Conservation (phyloP, 2,329 filamentous ascomycete genomes). For the Fusarium annulatum region DNA sequence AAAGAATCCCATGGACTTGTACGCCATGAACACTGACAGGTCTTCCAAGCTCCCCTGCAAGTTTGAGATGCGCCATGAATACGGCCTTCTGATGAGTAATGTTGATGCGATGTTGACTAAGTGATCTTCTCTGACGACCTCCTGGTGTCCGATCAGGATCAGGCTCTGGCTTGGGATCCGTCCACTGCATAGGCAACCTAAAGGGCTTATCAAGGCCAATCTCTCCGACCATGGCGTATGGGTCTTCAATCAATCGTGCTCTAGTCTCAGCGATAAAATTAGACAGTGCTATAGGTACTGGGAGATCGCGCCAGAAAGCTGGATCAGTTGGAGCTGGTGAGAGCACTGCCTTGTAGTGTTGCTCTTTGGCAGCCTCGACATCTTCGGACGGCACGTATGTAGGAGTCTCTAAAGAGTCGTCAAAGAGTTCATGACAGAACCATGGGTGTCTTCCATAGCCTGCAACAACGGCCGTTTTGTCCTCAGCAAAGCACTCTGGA, state of each 20-base stretch:
- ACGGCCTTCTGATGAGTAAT: constrained; percentile 73
- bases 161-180: constrained; percentile 31
- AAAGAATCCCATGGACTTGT: constrained; percentile 75
- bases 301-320: constrained; percentile 55
- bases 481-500: background rate
- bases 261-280: constrained; percentile 66
- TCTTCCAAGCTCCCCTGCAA: constrained; percentile 73
- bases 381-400: constrained; percentile 7
- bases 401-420: constrained; percentile 1
- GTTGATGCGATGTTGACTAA: constrained; percentile 73
- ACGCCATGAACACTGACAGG: constrained; percentile 77
- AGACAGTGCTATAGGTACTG: constrained; percentile 68
- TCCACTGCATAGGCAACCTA: constrained; percentile 71
- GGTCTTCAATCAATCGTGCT: constrained; percentile 64
- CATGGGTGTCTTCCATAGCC: constrained; percentile 43
- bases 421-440: constrained; percentile 42
- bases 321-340: constrained; percentile 28
- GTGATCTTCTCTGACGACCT: constrained; percentile 72
- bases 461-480: constrained; percentile 20
- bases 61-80: constrained; percentile 70
- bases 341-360: constrained; percentile 34
- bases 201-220: constrained; percentile 80
- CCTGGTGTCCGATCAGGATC: constrained; percentile 66
- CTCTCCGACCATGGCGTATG: constrained; percentile 75
- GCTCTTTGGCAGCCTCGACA: constrained; percentile 15